These are phyloP conservation scores for Pseudogymnoascus sp. DNA, from an alignment of 2,329 filamentous ascomycete species.

Conservation along the genomic window DNA sequence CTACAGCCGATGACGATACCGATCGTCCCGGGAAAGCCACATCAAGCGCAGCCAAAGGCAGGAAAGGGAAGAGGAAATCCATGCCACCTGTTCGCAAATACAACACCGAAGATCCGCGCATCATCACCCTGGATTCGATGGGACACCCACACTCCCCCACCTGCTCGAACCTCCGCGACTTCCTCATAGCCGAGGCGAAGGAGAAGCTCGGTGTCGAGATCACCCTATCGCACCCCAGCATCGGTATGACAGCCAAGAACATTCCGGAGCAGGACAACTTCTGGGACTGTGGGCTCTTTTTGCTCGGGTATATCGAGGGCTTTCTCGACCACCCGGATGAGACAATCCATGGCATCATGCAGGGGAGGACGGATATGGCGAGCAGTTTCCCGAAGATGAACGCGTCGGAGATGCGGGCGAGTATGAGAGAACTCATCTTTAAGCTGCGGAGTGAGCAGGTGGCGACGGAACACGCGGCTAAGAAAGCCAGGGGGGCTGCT, in stretches of 20 bases:
- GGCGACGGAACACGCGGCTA: conserved; percentile 26
- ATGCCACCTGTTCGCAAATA: conserved; percentile 31
- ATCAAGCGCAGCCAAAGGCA: conserved; percentile 22
- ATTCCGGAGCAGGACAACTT: conserved; percentile 77
- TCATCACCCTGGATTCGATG: conserved; percentile 84
- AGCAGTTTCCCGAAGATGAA: conserved; percentile 30
- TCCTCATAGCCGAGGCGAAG: conserved; percentile 64
- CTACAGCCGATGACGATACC: conserved; percentile 9
- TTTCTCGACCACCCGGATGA: conserved; percentile 67
- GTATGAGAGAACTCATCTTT: conserved; percentile 60
- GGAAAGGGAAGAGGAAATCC: conserved; percentile 28
- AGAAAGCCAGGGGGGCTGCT: neutral
- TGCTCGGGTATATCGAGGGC: conserved; percentile 75
- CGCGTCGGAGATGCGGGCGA: conserved; percentile 49
- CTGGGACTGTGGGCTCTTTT: conserved; percentile 81
- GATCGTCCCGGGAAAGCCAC: conserved; percentile 11
- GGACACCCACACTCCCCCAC: conserved; percentile 55
- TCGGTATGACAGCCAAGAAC: conserved; percentile 60
- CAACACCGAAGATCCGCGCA: conserved; percentile 51
- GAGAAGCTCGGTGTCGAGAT: conserved; percentile 42
- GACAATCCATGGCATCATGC: conserved; percentile 60
- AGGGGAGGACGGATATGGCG: conserved; percentile 37
- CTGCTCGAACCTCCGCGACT: conserved; percentile 62
- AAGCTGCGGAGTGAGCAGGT: conserved; percentile 51
- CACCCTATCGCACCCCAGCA: conserved; percentile 18